Conservation (phyloP, 2,329 filamentous ascomycete species). For the Orbilia oligospora region DNA sequence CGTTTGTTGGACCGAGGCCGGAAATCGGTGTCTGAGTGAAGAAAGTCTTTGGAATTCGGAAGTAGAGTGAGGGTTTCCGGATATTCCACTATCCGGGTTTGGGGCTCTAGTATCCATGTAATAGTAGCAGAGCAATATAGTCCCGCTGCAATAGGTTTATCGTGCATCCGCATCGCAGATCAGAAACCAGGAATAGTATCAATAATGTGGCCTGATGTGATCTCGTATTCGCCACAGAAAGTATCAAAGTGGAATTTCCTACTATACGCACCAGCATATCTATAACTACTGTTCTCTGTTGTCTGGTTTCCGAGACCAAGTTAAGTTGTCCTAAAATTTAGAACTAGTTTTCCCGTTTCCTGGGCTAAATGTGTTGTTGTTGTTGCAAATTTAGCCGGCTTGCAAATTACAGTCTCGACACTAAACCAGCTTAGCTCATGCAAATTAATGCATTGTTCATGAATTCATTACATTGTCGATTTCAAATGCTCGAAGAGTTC, state of each 20-base stretch:
- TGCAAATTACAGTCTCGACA: too few species aligned
- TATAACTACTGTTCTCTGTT: too few species aligned
- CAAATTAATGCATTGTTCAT: too few species aligned
- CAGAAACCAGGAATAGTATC: constrained; percentile 19
- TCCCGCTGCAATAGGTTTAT: constrained; percentile 1
- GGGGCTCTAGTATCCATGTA: constrained; percentile 6
- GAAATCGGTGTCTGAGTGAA: constrained; percentile 39
- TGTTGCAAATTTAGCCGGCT: constrained; percentile 1
- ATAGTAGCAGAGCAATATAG: neutral
- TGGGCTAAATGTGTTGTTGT: neutral
- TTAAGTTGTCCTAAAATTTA: too few species aligned
- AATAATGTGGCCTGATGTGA: constrained; percentile 23
- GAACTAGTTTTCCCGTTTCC: too few species aligned
- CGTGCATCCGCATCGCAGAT: constrained; percentile 3
- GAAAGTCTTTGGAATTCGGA: neutral
- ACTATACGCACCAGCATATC: neutral
- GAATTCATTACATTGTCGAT: too few species aligned
- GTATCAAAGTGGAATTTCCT: neutral
- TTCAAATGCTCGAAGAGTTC: too few species aligned
- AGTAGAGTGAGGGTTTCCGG: neutral
- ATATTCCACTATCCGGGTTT: neutral
- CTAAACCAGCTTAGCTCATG: too few species aligned
- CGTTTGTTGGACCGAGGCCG: constrained; percentile 40
- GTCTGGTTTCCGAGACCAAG: too few species aligned
- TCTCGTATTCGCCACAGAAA: constrained; percentile 10